Base-by-base conservation (phyloP, 208 protist species). In the Wallacemonas sp. region DNA sequence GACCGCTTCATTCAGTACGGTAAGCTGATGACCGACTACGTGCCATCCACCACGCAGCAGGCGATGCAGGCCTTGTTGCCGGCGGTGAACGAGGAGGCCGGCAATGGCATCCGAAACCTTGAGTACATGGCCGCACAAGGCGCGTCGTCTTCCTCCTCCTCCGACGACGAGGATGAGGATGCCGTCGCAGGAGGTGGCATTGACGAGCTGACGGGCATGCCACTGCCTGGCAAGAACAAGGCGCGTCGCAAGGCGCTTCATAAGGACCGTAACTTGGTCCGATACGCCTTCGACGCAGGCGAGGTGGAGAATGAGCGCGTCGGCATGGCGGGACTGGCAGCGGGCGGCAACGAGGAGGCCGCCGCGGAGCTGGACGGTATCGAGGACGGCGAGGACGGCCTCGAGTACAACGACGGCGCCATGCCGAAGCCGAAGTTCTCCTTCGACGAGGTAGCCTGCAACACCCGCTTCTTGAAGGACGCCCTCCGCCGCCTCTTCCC, bases 381-480 rank as follows among this genome's bases (percentile, higher is more conserved):
- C 4, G 52, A 59, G 33, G 67, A 65, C 11, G 77, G 68, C 50
- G 68, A 75, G 16, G 80, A 70, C 20, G 64, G 52, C n/a, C 32
- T 46, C 10, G 69, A 49, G 14, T 50, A 26, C 22, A n/a, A 25
- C 1, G 57, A 46, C 41, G 57, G 41, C 33, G 57, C 11, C 11
- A 26, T 12, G 25, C 25, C 11, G 26, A 52, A 63, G n/a, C 49
- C 65, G 12, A 69, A 63, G 20, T 82, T 94, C 31, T 46, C 80
- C 14, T 94, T 96, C 76, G 78, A 93, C 28, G 87, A 93, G 50
- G 86, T 94, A 2, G 79, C 86, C n/a, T 86, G 82, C 72, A 96
- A 96, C 68, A 57, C 86, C 14, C 70, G 80, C n/a, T 94, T 88
- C 64, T 42, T 96, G n/a, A 76, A 82, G 49, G 85, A 94, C 72